Evolutionary conservation across 371 early-diverging fungal genomes (phyloP), one percentile per base, ranked within the genome.

Genomic region (Umbelopsis sp.): DNA sequence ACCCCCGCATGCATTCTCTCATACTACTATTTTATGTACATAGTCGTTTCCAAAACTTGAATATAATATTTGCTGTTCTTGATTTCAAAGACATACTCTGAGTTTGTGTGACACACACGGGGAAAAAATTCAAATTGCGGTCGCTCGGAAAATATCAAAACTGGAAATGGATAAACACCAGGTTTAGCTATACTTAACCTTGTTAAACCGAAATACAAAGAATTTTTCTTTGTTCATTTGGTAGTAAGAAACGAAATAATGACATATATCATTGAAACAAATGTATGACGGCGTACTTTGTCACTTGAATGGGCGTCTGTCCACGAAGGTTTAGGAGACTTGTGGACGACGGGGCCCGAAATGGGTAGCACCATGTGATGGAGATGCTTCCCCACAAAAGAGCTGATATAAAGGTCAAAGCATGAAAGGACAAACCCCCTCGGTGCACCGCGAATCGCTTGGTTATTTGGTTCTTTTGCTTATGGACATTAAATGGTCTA

Each of bases 351-450:
- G 18, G 52, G 52, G 24, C 57, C 57, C 35, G 29, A 7, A 57
- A 35, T 57, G 18, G n/a, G 35, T 35, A 35, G 29, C 57, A 29
- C 57, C 57, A 57, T 57, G 57, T 57, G 57, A 57, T 57, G 57
- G 29, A 32, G n/a, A 41, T 41, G 16, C 57, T 57, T 57, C 57
- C 57, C 57, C 57, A 57, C 57, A 57, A 57, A 57, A 29, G 29
- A 57, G 29, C 57, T 18, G 35, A 57, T 41, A 41, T 41, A 41
- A 41, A 41, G 41, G 7, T 41, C 7, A 41, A 41, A 41, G 41
- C 41, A 41, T 41, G 41, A 41, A 41, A 41, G 41, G 29, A 4
- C 29, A 38, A 38, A 38, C 10, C 11, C 11, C 48, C 48, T 14
- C 48, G 48, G 48, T 48, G 48, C 20, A 48, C 11, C 48, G 48